Conservation (phyloP, 2,329 filamentous ascomycete species). For the Fusarium denticulatum region DNA sequence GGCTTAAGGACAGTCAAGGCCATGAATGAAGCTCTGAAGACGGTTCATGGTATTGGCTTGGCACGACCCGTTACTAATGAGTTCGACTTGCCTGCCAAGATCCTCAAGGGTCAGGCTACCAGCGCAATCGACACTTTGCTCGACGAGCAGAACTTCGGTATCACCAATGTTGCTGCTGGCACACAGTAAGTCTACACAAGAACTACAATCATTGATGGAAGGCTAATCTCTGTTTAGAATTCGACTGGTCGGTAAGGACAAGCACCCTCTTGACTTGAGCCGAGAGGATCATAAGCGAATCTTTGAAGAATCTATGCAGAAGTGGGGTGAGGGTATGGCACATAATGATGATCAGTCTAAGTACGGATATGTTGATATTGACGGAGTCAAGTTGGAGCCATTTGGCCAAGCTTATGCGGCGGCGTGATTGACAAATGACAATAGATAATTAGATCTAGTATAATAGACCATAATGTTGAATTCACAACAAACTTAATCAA, state of each 20-base stretch:
- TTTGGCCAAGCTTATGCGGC: constrained; percentile 44
- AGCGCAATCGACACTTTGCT: constrained; percentile 59
- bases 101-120: constrained; percentile 46
- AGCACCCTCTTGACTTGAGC: constrained; percentile 70
- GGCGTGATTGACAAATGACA: neutral
- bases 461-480: neutral
- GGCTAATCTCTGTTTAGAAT: constrained; percentile 33
- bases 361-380: constrained; percentile 47
- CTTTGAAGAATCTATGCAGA: constrained; percentile 44
- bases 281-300: constrained; percentile 45
- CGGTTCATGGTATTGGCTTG: constrained; percentile 69
- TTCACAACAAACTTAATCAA: too few relatives aligned
- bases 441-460: neutral
- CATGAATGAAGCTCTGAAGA: constrained; percentile 67
- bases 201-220: rapidly evolving
- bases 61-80: constrained; percentile 49
- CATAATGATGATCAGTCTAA: constrained; percentile 46
- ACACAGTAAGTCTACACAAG: constrained; percentile 43
- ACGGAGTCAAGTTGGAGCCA: constrained; percentile 45
- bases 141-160: constrained; percentile 62
- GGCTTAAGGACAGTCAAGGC: constrained; percentile 64
- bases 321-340: constrained; percentile 46
- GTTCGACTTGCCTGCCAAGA: constrained; percentile 41
- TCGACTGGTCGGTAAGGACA: constrained; percentile 46
- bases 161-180: constrained; percentile 44